Evolutionary conservation across 805 yeast genomes (phyloP), one percentile per base, ranked within the genome.

Genomic region (Candida maesae): DNA sequence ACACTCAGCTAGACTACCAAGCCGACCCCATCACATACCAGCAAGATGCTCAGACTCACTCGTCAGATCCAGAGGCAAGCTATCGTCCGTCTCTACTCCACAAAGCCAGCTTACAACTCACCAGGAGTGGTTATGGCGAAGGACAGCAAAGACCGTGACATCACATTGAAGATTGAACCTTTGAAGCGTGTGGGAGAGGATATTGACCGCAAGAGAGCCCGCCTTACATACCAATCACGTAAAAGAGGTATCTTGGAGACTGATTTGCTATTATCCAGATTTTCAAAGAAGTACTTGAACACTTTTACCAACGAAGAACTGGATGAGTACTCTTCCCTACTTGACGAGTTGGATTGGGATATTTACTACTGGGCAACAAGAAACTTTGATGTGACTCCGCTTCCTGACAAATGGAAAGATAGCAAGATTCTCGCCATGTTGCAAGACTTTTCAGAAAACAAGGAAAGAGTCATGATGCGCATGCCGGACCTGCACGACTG

Each of bases 281-380:
- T 90, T 63, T 95, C 98, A 20, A 79, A 88, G 56, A 76, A 75
- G 56, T 76, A 85, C 57, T 67, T 93, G 48, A 63, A 71, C 28
- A 57, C 59, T 0, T 74, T 93, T 70, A 68, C 73, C 11, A 63
- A 67, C 45, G 81, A 71, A 40, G 84, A 88, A 64, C 68, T 93
- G 39, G 83, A 79, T 35, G 98, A 93, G 62, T 93, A 87, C 62
- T 97, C 91, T 58, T 60, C 71, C 42, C 65, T 93, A 43, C 71
- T 93, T 58, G 95, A 93, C 62, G 95, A 91, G 64, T 78, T 91
- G n/a, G 99, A 93, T 64, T 93, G 99, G 99, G 99, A 93, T 63
- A 90, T 93, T 46, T 93, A 87, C 64, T 93, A 93, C 67, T 91
- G 99, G 99, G 95, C 95, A 19, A 88, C 97, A 2, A 78, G 76